These are phyloP conservation scores for Fusarium illudens DNA, from an alignment of 2,329 filamentous ascomycete species.

Conservation along the genomic window DNA sequence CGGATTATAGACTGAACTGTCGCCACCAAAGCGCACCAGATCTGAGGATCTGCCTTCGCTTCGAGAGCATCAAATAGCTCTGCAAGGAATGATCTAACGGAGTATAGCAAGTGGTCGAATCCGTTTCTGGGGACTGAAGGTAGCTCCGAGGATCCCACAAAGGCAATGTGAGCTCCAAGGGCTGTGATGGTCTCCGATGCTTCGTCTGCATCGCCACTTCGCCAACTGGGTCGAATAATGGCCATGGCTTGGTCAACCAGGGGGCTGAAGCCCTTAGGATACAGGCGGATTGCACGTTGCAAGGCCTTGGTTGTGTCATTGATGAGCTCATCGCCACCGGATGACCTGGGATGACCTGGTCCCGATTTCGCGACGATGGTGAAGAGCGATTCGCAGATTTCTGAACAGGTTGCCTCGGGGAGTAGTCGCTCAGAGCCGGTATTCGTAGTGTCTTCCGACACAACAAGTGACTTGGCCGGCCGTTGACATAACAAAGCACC, in stretches of 20 bases:
- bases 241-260: constrained; percentile 44
- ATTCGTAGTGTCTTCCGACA: neutral
- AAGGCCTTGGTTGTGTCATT: constrained; percentile 54
- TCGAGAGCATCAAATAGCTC: constrained; percentile 51
- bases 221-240: constrained; percentile 40
- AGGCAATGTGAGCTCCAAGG: constrained; percentile 56
- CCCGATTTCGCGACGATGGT: constrained; percentile 41
- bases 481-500: constrained; percentile 56
- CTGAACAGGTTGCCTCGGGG: constrained; percentile 45
- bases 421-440: constrained; percentile 44
- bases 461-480: constrained; percentile 32
- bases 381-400: constrained; percentile 51
- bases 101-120: constrained; percentile 53
- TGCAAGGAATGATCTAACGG: constrained; percentile 47
- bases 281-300: constrained; percentile 49
- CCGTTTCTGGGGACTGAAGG: constrained; percentile 39
- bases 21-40: constrained; percentile 51
- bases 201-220: constrained; percentile 24
- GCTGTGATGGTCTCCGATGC: constrained; percentile 44
- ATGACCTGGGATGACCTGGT: constrained; percentile 26
- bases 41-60: constrained; percentile 41
- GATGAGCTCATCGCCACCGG: constrained; percentile 48
- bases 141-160: constrained; percentile 58
- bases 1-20: constrained; percentile 48
- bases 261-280: constrained; percentile 47